A percentile compares a stretch with the other conserved stretches of the same genome.
These are phyloP conservation scores for Insectozyma bohioensis DNA, from an alignment of 1,139 yeast species.

Conservation along the genomic window DNA sequence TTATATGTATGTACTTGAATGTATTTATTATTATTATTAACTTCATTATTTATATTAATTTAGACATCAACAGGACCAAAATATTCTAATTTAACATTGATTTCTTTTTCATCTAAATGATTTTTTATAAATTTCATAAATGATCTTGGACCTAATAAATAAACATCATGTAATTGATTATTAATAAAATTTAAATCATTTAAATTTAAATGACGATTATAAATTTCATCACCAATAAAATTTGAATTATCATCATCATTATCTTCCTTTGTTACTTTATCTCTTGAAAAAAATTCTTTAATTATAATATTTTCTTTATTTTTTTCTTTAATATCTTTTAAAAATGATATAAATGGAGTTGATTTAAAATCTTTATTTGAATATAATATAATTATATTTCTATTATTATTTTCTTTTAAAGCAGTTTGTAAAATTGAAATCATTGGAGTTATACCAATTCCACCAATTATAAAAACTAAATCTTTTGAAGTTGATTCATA, in stretches of 20 bases:
- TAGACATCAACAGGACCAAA: conserved; percentile 14
- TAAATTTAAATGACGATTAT: conserved; percentile 10
- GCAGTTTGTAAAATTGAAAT: conserved; percentile 50
- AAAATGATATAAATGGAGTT: conserved; percentile 30
- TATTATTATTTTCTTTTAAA: conserved; percentile 19
- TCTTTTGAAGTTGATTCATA: conserved; percentile 31
- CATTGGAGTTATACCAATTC: conserved; percentile 70
- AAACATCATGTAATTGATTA: conserved; percentile 18
- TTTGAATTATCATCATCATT: conserved; percentile 3
- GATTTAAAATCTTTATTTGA: conserved; percentile 25
- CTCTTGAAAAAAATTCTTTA: conserved; percentile 22
- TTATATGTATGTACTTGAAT: no score
- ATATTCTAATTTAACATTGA: conserved; percentile 15
- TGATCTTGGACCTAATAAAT: conserved; percentile 35
- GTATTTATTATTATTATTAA: no score
- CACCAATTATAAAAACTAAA: conserved; percentile 53
- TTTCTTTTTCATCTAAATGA: conserved; percentile 11
- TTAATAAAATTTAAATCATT: conserved; percentile 19
- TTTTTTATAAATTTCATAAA: conserved; percentile 32
- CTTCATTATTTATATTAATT: not conserved
- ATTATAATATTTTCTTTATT: conserved; percentile 20
- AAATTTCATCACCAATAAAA: conserved; percentile 8
- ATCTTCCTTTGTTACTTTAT: no score
- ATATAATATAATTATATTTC: conserved; percentile 27
- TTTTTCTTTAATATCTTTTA: conserved; percentile 17